These are phyloP conservation scores for Pseudogymnoascus sp. DNA, from an alignment of 2,329 filamentous ascomycete genomes.

Conservation along the genomic window DNA sequence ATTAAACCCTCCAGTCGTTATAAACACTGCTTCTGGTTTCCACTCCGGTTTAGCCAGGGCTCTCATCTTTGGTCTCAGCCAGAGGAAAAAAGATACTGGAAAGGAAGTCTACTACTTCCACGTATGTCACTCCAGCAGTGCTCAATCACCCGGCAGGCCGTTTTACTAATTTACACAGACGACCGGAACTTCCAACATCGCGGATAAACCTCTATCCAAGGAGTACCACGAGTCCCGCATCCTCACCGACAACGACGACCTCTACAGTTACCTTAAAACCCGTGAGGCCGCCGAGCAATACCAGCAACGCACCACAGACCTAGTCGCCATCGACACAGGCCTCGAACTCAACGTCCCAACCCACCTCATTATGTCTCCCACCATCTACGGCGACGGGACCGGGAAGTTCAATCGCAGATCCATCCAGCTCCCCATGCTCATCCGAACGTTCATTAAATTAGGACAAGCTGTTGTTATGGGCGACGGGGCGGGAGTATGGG, in stretches of 20 bases:
- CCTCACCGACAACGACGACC: slow-evolving; percentile 37
- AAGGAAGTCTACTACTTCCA: slow-evolving; percentile 34
- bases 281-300: slow-evolving; percentile 32
- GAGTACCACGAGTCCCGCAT: slow-evolving; percentile 24
- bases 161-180: slow-evolving; percentile 20
- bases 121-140: slow-evolving; percentile 15
- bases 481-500: slow-evolving; percentile 31
- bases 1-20: slow-evolving; percentile 27
- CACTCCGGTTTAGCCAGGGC: slow-evolving; percentile 32
- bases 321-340: slow-evolving; percentile 34
- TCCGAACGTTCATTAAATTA: slow-evolving; percentile 25
- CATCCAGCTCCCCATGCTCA: slow-evolving; percentile 32
- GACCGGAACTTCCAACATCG: slow-evolving; percentile 36
- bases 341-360: slow-evolving; percentile 34
- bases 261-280: slow-evolving; percentile 34
- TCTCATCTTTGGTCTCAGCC: slow-evolving; percentile 34
- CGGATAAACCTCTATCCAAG: slow-evolving; percentile 32
- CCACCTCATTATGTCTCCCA: slow-evolving; percentile 37
- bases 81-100: slow-evolving; percentile 29
- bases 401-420: slow-evolving; percentile 34
- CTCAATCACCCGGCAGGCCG: not conserved
- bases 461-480: slow-evolving; percentile 30
- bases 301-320: slow-evolving; percentile 36
- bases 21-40: slow-evolving; percentile 35
- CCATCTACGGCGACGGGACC: slow-evolving; percentile 37